Base-by-base conservation (phyloP, 202 grass and related monocot species). In the Alloteropsis angusta region DNA sequence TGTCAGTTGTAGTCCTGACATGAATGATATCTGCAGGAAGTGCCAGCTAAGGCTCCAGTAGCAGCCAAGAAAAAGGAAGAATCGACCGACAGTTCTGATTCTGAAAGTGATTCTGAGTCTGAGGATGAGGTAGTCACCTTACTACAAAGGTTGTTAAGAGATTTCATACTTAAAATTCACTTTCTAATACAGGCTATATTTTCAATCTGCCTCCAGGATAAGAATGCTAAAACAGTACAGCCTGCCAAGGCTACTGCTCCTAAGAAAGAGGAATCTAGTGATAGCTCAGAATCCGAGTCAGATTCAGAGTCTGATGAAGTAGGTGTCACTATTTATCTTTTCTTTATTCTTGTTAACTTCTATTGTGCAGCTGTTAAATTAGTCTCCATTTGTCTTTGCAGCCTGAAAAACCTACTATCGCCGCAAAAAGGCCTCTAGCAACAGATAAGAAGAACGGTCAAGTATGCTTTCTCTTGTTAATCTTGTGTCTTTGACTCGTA, bases 1-100 rank as follows among this genome's bases (percentile, higher is more conserved):
- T 86, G 3, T 62, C 32, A 68, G 34, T 77, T 30, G 15, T 22
- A 42, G 30, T 46, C 60, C 25, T 68, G 34, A 78, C 38, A 25
- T 38, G 12, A 66, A 36, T 11, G 42, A 35, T 71, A 13, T 75
- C 14, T 86, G 52, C 83, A 83, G 83, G 80, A 84, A 62, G 7
- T 73, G 38, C 60, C 91, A 9, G 60, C 71, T 65, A 85, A 84
- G 67, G 88, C 78, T 7, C 50, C 85, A 65, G 78, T 65, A 60
- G 11, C 48, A 49, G 38, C 76, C 28, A 92, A 84, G 60, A 89
- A 87, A 78, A 87, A 83, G 71, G 84, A 82, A 66, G 76, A 37
- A 52, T 87, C 92, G 10, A 88, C 66, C 74, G 85, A 90, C 11
- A 88, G 65, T 75, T 88, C 82, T 82, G 84, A 86, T 47, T 81